Evolutionary conservation across 345 rosid genomes (phyloP).

Genomic region (Geranium rotundifolium): DNA sequence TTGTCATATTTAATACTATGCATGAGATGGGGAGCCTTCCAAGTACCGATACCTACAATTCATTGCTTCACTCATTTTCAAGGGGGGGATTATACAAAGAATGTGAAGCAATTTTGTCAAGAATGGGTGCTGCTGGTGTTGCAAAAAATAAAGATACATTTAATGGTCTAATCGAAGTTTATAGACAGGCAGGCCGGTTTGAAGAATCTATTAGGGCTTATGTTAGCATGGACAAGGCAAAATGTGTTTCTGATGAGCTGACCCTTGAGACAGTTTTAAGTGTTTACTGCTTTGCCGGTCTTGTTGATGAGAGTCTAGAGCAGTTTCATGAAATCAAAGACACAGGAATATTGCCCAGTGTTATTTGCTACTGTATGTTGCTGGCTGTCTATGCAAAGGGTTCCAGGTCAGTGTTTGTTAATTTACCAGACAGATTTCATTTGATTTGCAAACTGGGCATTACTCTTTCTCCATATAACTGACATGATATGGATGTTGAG

Average conservation of each 20-base stretch:
- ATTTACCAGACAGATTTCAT: conserved; percentile 1
- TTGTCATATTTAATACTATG: conserved; percentile 80
- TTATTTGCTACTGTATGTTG: conserved; percentile 91
- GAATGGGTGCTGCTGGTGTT: conserved; percentile 58
- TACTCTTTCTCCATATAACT: no score
- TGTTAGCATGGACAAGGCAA: conserved; percentile 76
- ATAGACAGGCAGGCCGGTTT: conserved; percentile 78
- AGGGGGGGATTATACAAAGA: conserved; percentile 80
- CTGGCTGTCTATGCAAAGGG: conserved; percentile 78
- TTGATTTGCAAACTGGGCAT: conserved; percentile 1
- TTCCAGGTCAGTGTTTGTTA: conserved; percentile 48
- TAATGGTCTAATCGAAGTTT: conserved; percentile 81
- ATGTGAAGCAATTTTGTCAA: conserved; percentile 48
- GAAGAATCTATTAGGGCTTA: conserved; percentile 90
- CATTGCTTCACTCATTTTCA: conserved; percentile 68
- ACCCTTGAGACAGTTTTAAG: conserved; percentile 85
- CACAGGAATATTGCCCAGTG: conserved; percentile 65
- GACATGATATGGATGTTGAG: no score
- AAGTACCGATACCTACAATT: conserved; percentile 68
- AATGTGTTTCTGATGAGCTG: conserved; percentile 74
- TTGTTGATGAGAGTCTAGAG: conserved; percentile 83
- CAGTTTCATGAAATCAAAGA: conserved; percentile 85
- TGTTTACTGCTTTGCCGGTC: conserved; percentile 74
- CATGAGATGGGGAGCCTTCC: conserved; percentile 74
- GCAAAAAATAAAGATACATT: conserved; percentile 60